Percentiles rank a stretch among this genome's conserved stretches.
Conservation (phyloP, 2,329 filamentous ascomycete genomes). For the Fusarium stilboides region DNA sequence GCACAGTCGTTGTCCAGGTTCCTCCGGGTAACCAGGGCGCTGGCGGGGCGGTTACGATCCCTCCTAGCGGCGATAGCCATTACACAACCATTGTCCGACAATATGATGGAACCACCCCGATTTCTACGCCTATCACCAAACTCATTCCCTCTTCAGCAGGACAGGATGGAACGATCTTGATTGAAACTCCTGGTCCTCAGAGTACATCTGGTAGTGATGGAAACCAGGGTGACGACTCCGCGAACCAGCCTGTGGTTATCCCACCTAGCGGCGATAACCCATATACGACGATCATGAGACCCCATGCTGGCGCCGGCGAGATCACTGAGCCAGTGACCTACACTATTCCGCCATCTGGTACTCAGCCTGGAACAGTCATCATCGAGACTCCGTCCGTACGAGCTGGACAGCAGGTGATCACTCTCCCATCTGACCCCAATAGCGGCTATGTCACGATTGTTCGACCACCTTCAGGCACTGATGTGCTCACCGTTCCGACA, state of each 20-base stretch:
- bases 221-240: slow-evolving; percentile 1
- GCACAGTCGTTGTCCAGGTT: slow-evolving; percentile 38
- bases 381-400: slow-evolving; percentile 34
- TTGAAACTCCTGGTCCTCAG: slow-evolving; percentile 32
- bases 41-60: slow-evolving; percentile 33
- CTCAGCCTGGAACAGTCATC: slow-evolving; percentile 27
- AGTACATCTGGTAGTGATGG: slow-evolving; percentile 10
- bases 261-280: slow-evolving; percentile 29
- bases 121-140: slow-evolving; percentile 34
- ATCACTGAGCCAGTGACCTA: slow-evolving; percentile 37
- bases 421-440: slow-evolving; percentile 38
- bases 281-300: slow-evolving; percentile 30
- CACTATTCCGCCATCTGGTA: slow-evolving; percentile 28
- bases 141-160: slow-evolving; percentile 31
- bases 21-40: slow-evolving; percentile 28
- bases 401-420: slow-evolving; percentile 25
- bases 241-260: slow-evolving; percentile 29
- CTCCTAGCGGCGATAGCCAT: slow-evolving; percentile 30
- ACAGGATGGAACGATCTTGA: slow-evolving; percentile 36
- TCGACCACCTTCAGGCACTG: slow-evolving; percentile 14
- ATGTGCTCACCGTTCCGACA: slow-evolving; percentile 31
- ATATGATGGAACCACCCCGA: slow-evolving; percentile 22
- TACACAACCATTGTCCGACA: slow-evolving; percentile 37
- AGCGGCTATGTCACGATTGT: slow-evolving; percentile 37
- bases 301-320: slow-evolving; percentile 24